These are phyloP conservation scores for Amyloporia xantha DNA, from an alignment of 768 basidiomycete species.

Conservation along the genomic window DNA sequence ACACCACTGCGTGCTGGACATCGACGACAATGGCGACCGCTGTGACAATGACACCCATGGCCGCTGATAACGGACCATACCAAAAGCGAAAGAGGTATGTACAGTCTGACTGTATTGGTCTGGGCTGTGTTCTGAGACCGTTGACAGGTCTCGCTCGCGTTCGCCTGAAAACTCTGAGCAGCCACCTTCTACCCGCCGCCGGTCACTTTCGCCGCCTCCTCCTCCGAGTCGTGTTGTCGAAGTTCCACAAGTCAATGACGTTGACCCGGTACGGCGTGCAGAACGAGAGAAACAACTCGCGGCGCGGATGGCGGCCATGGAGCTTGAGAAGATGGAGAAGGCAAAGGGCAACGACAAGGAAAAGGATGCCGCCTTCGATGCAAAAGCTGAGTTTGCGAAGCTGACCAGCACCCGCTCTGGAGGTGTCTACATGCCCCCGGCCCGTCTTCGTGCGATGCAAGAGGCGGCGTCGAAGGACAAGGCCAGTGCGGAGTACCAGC, in stretches of 20 bases:
- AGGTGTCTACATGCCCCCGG: constrained; percentile 96
- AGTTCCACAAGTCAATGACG: constrained; percentile 54
- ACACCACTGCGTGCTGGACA: constrained; percentile 2
- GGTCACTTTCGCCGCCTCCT: constrained; percentile 36
- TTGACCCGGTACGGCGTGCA: constrained; percentile 67
- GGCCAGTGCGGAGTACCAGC: constrained; percentile 82
- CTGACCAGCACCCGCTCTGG: constrained; percentile 76
- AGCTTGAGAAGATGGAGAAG: constrained; percentile 56
- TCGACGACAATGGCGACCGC: constrained; percentile 13
- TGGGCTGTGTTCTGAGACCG: not conserved
- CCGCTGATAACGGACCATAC: constrained; percentile 26
- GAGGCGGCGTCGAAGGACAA: constrained; percentile 79
- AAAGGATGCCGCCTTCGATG: constrained; percentile 48
- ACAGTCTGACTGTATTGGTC: not conserved
- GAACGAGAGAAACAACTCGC: constrained; percentile 79
- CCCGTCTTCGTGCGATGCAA: constrained; percentile 85
- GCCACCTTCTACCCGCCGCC: constrained; percentile 36
- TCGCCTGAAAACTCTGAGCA: constrained; percentile 27
- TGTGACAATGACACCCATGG: constrained; percentile 37
- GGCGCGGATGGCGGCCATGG: constrained; percentile 58
- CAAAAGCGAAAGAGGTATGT: constrained; percentile 42
- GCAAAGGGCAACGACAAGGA: constrained; percentile 35
- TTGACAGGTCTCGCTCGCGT: constrained; percentile 21
- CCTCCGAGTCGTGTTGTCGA: constrained; percentile 26
- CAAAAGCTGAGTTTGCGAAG: constrained; percentile 86